Conservation (phyloP, 345 rosid species). For the Eucalyptus polybractea region DNA sequence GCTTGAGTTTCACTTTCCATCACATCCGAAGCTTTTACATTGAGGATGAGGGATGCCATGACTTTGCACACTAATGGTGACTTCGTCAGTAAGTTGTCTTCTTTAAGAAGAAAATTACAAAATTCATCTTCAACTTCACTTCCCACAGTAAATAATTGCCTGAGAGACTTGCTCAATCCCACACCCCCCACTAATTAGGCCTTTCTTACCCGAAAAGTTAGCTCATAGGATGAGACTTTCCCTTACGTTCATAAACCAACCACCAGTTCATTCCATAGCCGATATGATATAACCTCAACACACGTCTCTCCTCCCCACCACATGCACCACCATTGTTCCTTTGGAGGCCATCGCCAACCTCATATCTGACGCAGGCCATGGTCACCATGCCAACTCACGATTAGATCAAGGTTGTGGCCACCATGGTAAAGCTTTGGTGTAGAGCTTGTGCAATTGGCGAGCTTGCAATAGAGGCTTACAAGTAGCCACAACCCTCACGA, state of each 20-base stretch:
- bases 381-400: not conserved
- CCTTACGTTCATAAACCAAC: accelerated
- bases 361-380: not conserved
- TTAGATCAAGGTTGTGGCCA: not conserved
- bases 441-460: not conserved
- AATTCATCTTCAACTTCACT: not conserved
- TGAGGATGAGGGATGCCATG: conserved; percentile 7
- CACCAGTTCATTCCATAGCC: accelerated
- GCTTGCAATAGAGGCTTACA: not conserved
- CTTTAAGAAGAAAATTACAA: not conserved
- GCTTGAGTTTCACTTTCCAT: not conserved
- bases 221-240: too few species aligned
- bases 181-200: not conserved
- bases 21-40: not conserved
- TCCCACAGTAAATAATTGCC: not conserved
- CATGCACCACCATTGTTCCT: not conserved
- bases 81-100: not conserved
- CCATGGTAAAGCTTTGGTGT: not conserved
- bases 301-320: not conserved
- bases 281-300: too few species aligned
- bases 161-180: not conserved
- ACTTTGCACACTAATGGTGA: conserved; percentile 2
- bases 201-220: too few species aligned
- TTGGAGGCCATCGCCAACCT: not conserved
- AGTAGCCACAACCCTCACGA: not conserved